Base-by-base conservation (phyloP, 2,329 filamentous ascomycete species). In the Fusarium sp. region DNA sequence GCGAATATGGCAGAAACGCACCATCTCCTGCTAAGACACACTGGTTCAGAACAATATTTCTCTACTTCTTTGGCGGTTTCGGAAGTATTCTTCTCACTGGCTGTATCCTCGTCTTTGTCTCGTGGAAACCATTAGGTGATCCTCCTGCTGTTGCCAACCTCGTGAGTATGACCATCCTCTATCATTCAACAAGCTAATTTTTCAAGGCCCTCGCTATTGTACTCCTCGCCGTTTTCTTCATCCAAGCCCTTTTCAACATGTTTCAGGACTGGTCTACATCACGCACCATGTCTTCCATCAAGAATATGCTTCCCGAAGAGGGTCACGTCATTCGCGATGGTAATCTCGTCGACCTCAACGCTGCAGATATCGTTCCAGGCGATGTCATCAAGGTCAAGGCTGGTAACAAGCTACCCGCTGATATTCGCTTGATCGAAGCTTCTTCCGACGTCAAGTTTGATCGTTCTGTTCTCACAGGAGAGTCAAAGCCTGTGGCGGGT, bases 191-290 rank as follows among this genome's bases (percentile, higher is more conserved):
- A 3, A 13, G 5, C 38, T 57, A 17, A 58, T 15, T 0, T 7
- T 10, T 0, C 1, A 26, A 65, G 63, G 63, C 63, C 0, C 63
- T 66, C 3, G 63, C 63, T 5, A 67, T 67, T 12, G 64, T 67
- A 2, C 33, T 67, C 0, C 61, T 67, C 0, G 64, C 38, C 0
- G 61, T 67, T 0, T 67, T 67, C 22, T 67, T 67, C 7, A 67
- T 67, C 4, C 64, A 67, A 5, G 64, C 64, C 0, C 31, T 67
- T 0, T 67, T 67, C 26, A 67, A 67, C 10, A 67, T 67, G 64
- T 67, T 67, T 8, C 64, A 67, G 1, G 64, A 67, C 33, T 67
- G 64, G 64, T 66, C 64, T n/a, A 66, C 64, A 0, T 66, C 64
- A 5, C 64, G 64, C 3, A 66, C 64, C 20, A 66, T 66, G 64